A percentile compares a stretch with the other conserved stretches of the same genome.
phyloP scores from a whole-genome alignment of 768 basidiomycete genomes.

The Russula ochroleuca region DNA sequence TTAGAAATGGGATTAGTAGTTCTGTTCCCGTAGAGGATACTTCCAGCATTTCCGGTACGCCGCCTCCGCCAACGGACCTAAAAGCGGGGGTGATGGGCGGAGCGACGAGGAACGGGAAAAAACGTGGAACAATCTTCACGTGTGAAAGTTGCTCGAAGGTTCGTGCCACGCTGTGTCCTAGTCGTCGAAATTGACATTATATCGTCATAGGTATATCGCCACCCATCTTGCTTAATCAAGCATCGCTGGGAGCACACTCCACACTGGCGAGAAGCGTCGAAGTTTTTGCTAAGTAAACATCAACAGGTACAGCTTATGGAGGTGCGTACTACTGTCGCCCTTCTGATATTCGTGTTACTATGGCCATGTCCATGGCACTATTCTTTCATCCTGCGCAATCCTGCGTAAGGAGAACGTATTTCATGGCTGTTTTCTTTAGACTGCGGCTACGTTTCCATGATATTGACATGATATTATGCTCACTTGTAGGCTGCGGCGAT shows the following conservation, averaged over 20 bases:
- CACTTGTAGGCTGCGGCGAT: conserved; percentile 81
- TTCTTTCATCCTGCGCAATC: not conserved
- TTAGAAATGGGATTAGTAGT: conserved; percentile 1
- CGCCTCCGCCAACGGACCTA: conserved; percentile 20
- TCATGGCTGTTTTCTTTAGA: not conserved
- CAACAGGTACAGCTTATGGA: conserved; percentile 97
- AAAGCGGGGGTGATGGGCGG: conserved; percentile 29
- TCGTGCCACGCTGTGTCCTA: conserved; percentile 26
- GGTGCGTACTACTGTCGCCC: conserved; percentile 40
- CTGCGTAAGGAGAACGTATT: not conserved
- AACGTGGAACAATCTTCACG: conserved; percentile 79
- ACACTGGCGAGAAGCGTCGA: conserved; percentile 91
- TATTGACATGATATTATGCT: conserved; percentile 12
- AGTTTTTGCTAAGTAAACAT: conserved; percentile 89
- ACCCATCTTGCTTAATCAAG: conserved; percentile 93
- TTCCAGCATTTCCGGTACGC: conserved; percentile 22
- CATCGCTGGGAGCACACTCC: conserved; percentile 98
- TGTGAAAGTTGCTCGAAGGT: conserved; percentile 97
- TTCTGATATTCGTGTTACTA: conserved; percentile 8
- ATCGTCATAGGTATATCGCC: conserved; percentile 64
- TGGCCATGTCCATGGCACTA: conserved; percentile 18
- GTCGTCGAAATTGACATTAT: conserved; percentile 13
- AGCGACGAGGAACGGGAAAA: conserved; percentile 51
- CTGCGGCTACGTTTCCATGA: not conserved
- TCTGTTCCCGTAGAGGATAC: conserved; percentile 29